Base-by-base conservation (phyloP, 345 rosid species). In the Bruguiera parviflora region DNA sequence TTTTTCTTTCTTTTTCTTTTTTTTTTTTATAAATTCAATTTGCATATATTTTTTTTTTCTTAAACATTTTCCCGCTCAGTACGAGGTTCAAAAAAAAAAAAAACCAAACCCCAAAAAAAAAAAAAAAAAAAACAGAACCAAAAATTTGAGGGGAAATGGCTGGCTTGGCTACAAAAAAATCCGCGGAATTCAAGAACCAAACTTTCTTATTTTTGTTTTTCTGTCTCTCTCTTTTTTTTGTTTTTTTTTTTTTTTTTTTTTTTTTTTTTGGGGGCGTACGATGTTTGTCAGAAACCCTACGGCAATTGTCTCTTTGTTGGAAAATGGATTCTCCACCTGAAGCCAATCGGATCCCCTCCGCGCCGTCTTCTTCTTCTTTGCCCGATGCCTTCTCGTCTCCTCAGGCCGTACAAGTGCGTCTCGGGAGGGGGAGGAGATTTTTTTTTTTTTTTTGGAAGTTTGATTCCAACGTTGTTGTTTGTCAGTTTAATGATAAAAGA, bases 241-340 rank as follows among this genome's bases (percentile, higher is more conserved):
- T 0, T 27, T 6, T 2, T 8, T 18, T 7, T 21, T 2, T 64
- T 28, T 28, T 20, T 7, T n/a, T 13, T 25, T 5, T 11, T 18
- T 25, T 1, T 3, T 1, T 19, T 27, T 37, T 24, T 27, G 15
- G 1, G 47, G 47, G 47, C 13, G 47, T 39, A 37, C 43, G 53
- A 16, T 67, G 63, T 37, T 37, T 20, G 2, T 53, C 22, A n/a
- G 35, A 21, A 4, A 11, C 24, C 37, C 8, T 25, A 19, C 47
- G 21, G 16, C 8, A 18, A 2, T 7, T 13, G 15, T 31, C 11
- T 3, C 19, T 5, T 9, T 51, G 16, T n/a, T 53, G 37, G 24
- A 24, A 11, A 5, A 75, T 70, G 72, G 79, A 61, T 32, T 71
- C 79, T 33, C 79, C 75, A 43, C 49, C 49, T 49, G 53, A 67